Evolutionary conservation across 441 rosid species (phyloP).

Genomic region (Adansonia rubrostipa): DNA sequence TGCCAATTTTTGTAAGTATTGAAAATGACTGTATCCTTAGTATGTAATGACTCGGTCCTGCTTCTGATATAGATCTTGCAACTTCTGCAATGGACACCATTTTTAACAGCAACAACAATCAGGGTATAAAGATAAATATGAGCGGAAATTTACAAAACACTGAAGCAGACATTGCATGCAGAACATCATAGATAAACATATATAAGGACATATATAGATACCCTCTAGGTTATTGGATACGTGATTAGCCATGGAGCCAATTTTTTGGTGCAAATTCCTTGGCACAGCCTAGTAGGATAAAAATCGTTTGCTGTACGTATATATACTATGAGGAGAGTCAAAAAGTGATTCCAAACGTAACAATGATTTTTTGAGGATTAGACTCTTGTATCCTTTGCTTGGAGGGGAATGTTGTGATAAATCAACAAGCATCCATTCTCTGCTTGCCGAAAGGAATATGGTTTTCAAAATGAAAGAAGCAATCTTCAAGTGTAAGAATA

Average conservation of each 20-base stretch:
- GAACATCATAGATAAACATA: not conserved
- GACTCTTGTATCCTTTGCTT: conserved; percentile 21
- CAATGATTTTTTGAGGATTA: not conserved
- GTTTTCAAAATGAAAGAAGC: not conserved
- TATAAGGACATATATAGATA: not conserved
- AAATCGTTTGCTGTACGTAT: not conserved
- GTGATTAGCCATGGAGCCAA: conserved; percentile 19
- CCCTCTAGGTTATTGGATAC: conserved; percentile 4
- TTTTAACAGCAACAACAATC: too few species aligned
- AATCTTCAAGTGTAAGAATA: not conserved
- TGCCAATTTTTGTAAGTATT: conserved; percentile 41
- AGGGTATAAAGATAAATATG: not conserved
- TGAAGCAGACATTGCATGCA: not conserved
- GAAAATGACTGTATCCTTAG: conserved; percentile 58
- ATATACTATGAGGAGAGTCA: not conserved
- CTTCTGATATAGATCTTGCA: conserved; percentile 38
- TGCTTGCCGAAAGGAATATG: conserved; percentile 12
- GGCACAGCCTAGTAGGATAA: not conserved
- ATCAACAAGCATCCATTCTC: conserved; percentile 24
- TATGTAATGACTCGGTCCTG: conserved; percentile 55
- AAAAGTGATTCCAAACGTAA: conserved; percentile 20
- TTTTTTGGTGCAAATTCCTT: not conserved
- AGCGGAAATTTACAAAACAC: not conserved
- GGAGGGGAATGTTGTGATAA: conserved; percentile 6
- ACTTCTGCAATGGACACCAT: conserved; percentile 17